Evolutionary conservation across 805 yeast species (phyloP).

Genomic region (Maudiozyma bulderi): DNA sequence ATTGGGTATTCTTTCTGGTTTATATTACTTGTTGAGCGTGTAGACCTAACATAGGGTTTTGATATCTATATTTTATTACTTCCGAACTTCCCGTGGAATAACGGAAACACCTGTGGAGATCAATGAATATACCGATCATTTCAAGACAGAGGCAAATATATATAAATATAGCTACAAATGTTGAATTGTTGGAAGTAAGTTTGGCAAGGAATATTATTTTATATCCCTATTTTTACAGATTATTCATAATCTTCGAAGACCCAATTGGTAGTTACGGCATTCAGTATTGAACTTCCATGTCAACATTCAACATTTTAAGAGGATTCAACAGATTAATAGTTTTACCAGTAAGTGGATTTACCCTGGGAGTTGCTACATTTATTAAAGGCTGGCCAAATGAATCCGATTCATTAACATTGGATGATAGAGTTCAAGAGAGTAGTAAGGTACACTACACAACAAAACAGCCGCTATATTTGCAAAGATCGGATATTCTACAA

Average conservation of each 20-base stretch:
- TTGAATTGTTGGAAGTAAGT: no score
- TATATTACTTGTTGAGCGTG: no score
- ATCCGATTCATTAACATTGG: conserved; percentile 12
- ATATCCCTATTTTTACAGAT: neutral
- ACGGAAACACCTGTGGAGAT: no score
- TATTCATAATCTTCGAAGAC: neutral
- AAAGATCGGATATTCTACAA: conserved; percentile 23
- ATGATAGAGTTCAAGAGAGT: conserved; percentile 4
- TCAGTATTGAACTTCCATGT: neutral
- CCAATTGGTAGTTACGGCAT: no score
- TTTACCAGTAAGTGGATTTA: conserved; percentile 24
- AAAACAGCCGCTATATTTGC: conserved; percentile 12
- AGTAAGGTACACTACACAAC: conserved; percentile 2
- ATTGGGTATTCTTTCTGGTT: no score
- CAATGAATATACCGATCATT: no score
- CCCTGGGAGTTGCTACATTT: conserved; percentile 21
- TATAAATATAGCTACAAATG: no score
- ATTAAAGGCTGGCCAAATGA: conserved; percentile 28
- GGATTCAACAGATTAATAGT: conserved; percentile 13
- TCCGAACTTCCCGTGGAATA: no score
- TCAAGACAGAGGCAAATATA: no score
- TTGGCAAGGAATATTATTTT: no score
- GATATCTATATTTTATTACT: no score
- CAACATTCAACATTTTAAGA: neutral
- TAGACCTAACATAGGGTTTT: no score